A percentile compares a stretch with the other conserved stretches of the same genome.
Conservation (phyloP, 176 grass and related monocot genomes). For the Aegilops tauschii region DNA sequence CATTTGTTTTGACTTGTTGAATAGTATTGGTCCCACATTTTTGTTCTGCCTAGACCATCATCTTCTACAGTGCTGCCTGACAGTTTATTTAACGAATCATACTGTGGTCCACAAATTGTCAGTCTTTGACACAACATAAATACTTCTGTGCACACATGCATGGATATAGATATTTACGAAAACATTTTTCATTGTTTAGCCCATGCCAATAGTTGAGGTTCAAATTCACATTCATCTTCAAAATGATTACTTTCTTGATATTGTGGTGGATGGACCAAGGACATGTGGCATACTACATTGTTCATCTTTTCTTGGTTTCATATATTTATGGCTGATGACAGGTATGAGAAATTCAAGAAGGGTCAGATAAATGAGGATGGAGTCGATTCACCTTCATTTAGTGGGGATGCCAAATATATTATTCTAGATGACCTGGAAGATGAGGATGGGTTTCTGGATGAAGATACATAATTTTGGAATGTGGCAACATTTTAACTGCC, state of each 20-base stretch:
- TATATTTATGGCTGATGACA: slow-evolving; percentile 33
- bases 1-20: slow-evolving; percentile 1
- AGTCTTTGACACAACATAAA: neutral
- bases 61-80: neutral
- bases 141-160: neutral
- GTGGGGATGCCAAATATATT: slow-evolving; percentile 81
- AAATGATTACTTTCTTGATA: neutral
- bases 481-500: slow-evolving; percentile 35
- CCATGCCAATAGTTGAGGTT: neutral
- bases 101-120: neutral
- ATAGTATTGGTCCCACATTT: neutral
- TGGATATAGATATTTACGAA: neutral
- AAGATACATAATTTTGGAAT: slow-evolving; percentile 43
- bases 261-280: slow-evolving; percentile 2
- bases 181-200: neutral
- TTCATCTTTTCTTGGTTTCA: slow-evolving; percentile 21
- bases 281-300: slow-evolving; percentile 14
- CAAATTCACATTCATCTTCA: neutral
- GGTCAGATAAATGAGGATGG: slow-evolving; percentile 51
- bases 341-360: slow-evolving; percentile 92
- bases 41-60: neutral
- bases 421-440: slow-evolving; percentile 93
- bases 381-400: slow-evolving; percentile 39
- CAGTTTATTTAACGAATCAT: neutral
- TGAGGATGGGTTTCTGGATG: slow-evolving; percentile 54